phyloP scores from a whole-genome alignment of 495 filamentous ascomycete species.

The Gamarada debralockiae region DNA sequence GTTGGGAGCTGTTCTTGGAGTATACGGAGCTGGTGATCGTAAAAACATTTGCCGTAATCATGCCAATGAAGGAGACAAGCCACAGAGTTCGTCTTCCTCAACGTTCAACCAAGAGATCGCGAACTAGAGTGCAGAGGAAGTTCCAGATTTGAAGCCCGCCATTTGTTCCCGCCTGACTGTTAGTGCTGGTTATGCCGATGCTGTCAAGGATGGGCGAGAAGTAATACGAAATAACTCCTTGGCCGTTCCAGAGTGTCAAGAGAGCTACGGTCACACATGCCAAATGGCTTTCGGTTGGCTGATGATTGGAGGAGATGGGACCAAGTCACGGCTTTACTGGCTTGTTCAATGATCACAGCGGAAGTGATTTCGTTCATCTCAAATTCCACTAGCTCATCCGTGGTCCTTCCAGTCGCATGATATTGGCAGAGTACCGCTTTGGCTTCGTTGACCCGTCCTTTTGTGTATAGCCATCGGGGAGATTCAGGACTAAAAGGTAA shows the following conservation, averaged over 20 bases:
- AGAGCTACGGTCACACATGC: background rate
- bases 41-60: slow-evolving; percentile 15
- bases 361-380: slow-evolving; percentile 40
- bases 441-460: slow-evolving; percentile 27
- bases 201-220: slow-evolving; percentile 45
- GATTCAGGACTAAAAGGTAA: slow-evolving; percentile 24
- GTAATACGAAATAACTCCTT: slow-evolving; percentile 52
- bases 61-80: slow-evolving; percentile 18
- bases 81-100: slow-evolving; percentile 9
- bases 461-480: slow-evolving; percentile 21
- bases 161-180: slow-evolving; percentile 14
- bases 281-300: slow-evolving; percentile 11
- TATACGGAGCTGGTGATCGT: slow-evolving; percentile 15
- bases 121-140: slow-evolving; percentile 24
- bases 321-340: slow-evolving; percentile 45
- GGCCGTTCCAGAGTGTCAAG: slow-evolving; percentile 51
- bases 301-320: slow-evolving; percentile 38
- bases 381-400: slow-evolving; percentile 31
- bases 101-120: slow-evolving; percentile 31
- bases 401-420: slow-evolving; percentile 33
- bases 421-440: slow-evolving; percentile 34
- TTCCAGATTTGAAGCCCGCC: slow-evolving; percentile 21
- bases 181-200: slow-evolving; percentile 36
- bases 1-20: background rate
- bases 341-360: slow-evolving; percentile 36